Conservation (phyloP, 129 eudicot species). For the Lonicera japonica region DNA sequence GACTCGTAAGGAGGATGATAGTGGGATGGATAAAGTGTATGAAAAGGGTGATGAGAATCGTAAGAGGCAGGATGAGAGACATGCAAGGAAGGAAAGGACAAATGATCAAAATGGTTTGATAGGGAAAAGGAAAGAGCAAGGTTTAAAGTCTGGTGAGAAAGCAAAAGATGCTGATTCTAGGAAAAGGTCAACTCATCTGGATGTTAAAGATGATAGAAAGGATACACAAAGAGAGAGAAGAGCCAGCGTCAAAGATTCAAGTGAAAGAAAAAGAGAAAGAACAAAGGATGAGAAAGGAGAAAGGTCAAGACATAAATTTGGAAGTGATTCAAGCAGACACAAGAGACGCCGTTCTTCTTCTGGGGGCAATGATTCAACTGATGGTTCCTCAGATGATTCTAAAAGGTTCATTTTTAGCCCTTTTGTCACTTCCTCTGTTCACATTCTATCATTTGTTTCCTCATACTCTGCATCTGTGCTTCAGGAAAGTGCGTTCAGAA, state of each 20-base stretch:
- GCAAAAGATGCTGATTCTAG: slow-evolving; percentile 45
- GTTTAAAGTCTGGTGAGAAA: slow-evolving; percentile 30
- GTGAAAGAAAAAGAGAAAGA: slow-evolving; percentile 45
- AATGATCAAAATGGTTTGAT: slow-evolving; percentile 41
- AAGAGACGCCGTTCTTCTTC: slow-evolving; percentile 65
- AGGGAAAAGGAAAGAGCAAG: slow-evolving; percentile 49
- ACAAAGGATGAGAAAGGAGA: slow-evolving; percentile 57
- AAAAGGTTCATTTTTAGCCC: slow-evolving; percentile 41
- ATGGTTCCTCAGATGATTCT: slow-evolving; percentile 63
- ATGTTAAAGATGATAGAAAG: slow-evolving; percentile 44
- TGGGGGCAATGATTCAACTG: slow-evolving; percentile 54
- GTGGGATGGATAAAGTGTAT: slow-evolving; percentile 28
- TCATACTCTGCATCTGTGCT: slow-evolving; percentile 17
- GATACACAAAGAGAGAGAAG: slow-evolving; percentile 47
- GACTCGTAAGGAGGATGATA: slow-evolving; percentile 23
- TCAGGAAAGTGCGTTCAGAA: slow-evolving; percentile 63
- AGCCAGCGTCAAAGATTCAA: slow-evolving; percentile 39
- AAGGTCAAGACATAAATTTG: slow-evolving; percentile 42
- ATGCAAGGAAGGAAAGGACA: slow-evolving; percentile 29
- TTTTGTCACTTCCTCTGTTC: background rate
- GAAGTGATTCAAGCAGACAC: slow-evolving; percentile 48
- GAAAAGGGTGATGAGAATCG: no score
- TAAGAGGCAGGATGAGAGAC: slow-evolving; percentile 53
- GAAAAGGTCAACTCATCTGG: slow-evolving; percentile 39
- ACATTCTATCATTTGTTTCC: background rate